Conservation (phyloP, 805 yeast species). For the Tetrapisispora arboricola region DNA sequence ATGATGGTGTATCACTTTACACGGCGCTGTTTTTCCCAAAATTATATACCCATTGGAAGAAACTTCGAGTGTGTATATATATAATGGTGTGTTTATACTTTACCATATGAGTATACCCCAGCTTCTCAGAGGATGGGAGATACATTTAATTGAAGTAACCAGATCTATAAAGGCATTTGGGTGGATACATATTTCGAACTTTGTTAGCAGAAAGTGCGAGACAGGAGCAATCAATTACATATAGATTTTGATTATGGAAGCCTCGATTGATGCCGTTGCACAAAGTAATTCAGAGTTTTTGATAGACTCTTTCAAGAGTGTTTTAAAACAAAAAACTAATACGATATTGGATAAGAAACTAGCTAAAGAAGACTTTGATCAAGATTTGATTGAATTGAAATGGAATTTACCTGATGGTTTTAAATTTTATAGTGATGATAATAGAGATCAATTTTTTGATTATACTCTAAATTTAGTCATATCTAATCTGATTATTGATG, state of each 20-base stretch:
- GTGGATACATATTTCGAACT: no score
- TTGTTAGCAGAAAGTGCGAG: no score
- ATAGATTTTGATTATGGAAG: background rate
- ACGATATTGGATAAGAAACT: background rate
- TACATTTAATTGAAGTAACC: no score
- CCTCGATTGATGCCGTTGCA: background rate
- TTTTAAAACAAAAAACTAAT: background rate
- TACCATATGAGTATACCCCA: no score
- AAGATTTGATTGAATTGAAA: background rate
- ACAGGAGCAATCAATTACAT: no score
- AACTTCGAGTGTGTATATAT: no score
- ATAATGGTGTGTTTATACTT: no score
- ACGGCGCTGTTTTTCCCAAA: no score
- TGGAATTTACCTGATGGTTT: background rate
- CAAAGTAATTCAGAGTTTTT: background rate
- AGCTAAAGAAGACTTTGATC: background rate
- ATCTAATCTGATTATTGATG: constrained; percentile 5
- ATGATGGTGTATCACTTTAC: no score
- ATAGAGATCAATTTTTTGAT: constrained; percentile 7
- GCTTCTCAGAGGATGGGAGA: no score
- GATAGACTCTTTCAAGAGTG: background rate
- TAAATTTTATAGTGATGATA: background rate
- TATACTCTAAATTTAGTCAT: constrained; percentile 7
- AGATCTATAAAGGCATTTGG: no score
- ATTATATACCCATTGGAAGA: no score